Conservation (phyloP, 495 filamentous ascomycete species). For the Tetracladium setigerum region DNA sequence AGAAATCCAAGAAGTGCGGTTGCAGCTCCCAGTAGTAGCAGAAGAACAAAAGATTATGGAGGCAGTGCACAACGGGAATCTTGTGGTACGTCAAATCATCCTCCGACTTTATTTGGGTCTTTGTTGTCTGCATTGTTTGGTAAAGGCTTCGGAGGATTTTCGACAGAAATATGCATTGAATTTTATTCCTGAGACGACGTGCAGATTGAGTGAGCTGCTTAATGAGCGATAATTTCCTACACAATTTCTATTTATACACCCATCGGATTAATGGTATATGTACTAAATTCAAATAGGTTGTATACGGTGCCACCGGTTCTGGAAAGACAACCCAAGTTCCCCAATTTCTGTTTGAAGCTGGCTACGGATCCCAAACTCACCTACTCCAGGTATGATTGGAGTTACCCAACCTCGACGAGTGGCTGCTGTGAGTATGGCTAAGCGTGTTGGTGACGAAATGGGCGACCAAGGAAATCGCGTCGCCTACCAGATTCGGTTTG, state of each 20-base stretch:
- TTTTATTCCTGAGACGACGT: too few species aligned
- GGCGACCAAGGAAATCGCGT: constrained; percentile 61
- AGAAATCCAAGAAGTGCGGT: constrained; percentile 68
- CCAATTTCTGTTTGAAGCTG: constrained; percentile 91
- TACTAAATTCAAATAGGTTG: constrained; percentile 34
- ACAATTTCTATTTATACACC: too few species aligned
- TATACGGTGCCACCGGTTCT: constrained; percentile 94
- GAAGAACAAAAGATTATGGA: constrained; percentile 99
- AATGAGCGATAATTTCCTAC: too few species aligned
- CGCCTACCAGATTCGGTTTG: constrained; percentile 93
- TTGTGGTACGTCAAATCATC: constrained; percentile 32
- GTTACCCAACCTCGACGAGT: constrained; percentile 92
- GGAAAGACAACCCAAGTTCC: constrained; percentile 97
- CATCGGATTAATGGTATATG: too few species aligned
- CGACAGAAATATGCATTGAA: too few species aligned
- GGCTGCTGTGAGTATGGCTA: constrained; percentile 91
- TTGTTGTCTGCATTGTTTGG: too few species aligned
- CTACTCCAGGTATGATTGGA: constrained; percentile 85
- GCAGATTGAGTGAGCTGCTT: too few species aligned
- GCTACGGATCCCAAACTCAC: constrained; percentile 72
- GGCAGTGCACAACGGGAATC: constrained; percentile 80
- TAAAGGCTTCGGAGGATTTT: too few species aligned
- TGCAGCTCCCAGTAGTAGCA: constrained; percentile 81
- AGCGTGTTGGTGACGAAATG: constrained; percentile 79
- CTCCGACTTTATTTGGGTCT: too few species aligned